Evolutionary conservation across 2,329 filamentous ascomycete species (phyloP), one percentile per base, ranked within the genome.

Genomic region (Basipetospora chlamydospora): DNA sequence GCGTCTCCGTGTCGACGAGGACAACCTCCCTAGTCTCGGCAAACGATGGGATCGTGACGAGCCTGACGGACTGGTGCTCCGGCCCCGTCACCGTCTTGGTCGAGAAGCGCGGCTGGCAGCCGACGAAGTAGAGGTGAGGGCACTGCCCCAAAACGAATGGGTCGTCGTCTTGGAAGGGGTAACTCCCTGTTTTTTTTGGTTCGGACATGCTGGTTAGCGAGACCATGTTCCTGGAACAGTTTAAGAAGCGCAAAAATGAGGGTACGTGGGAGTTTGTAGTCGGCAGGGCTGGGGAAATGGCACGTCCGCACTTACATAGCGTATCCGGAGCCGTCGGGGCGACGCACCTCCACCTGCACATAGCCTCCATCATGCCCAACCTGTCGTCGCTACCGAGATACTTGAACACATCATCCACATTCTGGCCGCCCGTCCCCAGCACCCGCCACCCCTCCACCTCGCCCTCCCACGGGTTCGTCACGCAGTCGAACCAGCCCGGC

Each of bases 241-340:
- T n/a, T n/a, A n/a, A n/a, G n/a, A n/a, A n/a, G n/a, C n/a, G n/a
- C n/a, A n/a, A n/a, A n/a, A n/a, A n/a, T n/a, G n/a, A n/a, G n/a
- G n/a, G n/a, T n/a, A n/a, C n/a, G n/a, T n/a, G n/a, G n/a, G n/a
- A n/a, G n/a, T n/a, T n/a, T n/a, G n/a, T n/a, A n/a, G n/a, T n/a
- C n/a, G n/a, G n/a, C n/a, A n/a, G n/a, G n/a, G n/a, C n/a, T n/a
- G 20, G 21, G 26, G 18, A 16, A 20, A 32, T 9, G n/a, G 10
- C n/a, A 25, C 9, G 6, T 8, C 26, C 18, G 6, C 17, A 64
- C 81, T 66, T 66, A 88, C 86, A 94, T 29, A 98, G 54, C 0
- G 92, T 98, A 57, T 98, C 92, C 0, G 92, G 90, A 2, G 90
- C 90, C 0, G 90, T 98, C 2, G 90, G 90, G 5, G 90, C 90